phyloP scores from a whole-genome alignment of 331 rosid species.

The Prunus yedoensis region DNA sequence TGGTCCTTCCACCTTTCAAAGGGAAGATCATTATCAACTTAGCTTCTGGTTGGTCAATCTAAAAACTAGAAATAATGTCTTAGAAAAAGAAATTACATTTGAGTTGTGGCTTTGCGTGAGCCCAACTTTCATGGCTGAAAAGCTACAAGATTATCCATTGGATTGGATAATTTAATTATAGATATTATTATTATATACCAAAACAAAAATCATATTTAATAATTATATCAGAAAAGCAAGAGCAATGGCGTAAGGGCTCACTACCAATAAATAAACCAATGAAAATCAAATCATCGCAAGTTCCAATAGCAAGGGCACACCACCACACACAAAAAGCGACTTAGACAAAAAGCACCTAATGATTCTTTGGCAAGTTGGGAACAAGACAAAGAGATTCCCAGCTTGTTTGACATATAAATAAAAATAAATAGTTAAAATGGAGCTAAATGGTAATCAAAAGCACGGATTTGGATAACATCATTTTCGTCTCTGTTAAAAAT shows the following conservation, averaged over 20 bases:
- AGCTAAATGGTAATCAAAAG: no score
- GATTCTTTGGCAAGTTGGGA: background rate
- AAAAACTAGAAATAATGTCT: background rate
- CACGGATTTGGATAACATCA: no score
- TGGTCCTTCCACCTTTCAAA: background rate
- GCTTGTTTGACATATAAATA: background rate
- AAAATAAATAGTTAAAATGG: no score
- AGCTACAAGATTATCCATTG: background rate
- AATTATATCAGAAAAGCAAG: background rate
- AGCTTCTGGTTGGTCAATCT: background rate
- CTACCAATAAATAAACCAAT: background rate
- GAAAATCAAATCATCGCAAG: background rate
- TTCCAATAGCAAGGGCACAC: background rate
- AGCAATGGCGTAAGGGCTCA: conserved; percentile 3
- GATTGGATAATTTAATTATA: background rate
- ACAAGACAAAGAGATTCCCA: background rate
- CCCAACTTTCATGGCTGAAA: background rate
- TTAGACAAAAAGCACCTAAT: background rate
- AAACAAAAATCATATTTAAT: no score
- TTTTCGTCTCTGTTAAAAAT: no score
- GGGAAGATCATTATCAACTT: background rate
- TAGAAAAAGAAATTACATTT: conserved; percentile 3
- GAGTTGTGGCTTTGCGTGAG: background rate
- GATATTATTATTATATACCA: background rate
- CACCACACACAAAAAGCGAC: background rate